Evolutionary conservation across 1,284 basidiomycete genomes (phyloP), one percentile per base, ranked within the genome.

Genomic region (Kalmanozyma brasiliensis): DNA sequence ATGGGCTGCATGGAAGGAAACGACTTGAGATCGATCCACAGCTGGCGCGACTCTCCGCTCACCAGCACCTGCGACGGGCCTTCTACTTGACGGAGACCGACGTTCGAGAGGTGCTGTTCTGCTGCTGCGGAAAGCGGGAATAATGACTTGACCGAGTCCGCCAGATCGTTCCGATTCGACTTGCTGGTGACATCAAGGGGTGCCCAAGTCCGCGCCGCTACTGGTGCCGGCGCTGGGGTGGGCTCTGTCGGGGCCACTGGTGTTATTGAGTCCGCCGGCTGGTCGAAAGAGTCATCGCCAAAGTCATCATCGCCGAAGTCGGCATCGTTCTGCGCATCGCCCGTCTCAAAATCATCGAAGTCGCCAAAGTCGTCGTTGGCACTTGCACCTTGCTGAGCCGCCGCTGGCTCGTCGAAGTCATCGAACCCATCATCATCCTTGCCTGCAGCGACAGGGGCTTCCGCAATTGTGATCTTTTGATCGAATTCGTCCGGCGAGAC

Each of bases 41-140:
- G 56, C 41, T 47, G 64, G 42, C 72, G 61, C 48, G 64, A 67
- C 11, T 35, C 36, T 17, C 52, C 60, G 34, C 56, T 64, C 8
- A 73, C 61, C 19, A 78, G 55, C 35, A 78, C 69, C 36, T 78
- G 76, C 30, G 74, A 62, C 23, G 49, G 49, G 2, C 76, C 76
- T 32, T 64, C 72, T 1, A 78, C 72, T 34, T 76, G 74, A 11
- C 76, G 68, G 30, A 78, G 46, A 2, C 44, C 55, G 7, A 52
- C 65, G 0, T 13, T 55, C 8, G 44, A 35, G 24, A 76, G 37
- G 8, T 66, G 37, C 38, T 38, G 17, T 30, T 62, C 68, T 30
- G 68, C 68, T 19, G 55, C 68, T 0, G 37, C 19, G 20, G 62
- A 65, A 0, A 58, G 57, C 23, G 68, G 68, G 8, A 71, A 40